Evolutionary conservation across 176 grass and related monocot species (phyloP).

Genomic region (bread wheat (Triticum aestivum)): IWGSC_CS_RefSeq_v2.1 NC_057798.1:230221983-230222482

Average conservation of each 20-base stretch:
- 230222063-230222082: neutral
- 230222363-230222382: neutral
- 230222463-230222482: no score
- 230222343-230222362: neutral
- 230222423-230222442: no score
- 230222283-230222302: neutral
- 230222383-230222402: no score
- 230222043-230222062: neutral
- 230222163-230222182: neutral
- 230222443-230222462: no score
- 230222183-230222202: neutral
- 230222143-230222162: neutral
- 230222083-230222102: neutral
- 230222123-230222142: neutral
- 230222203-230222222: neutral
- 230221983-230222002: neutral
- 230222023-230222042: neutral
- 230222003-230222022: constrained; percentile 17
- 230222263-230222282: neutral
- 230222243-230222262: neutral
- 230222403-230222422: no score
- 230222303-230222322: neutral
- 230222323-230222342: neutral
- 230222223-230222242: neutral
- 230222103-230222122: neutral